Conservation (phyloP, 108 stramenopile genomes). For the Craspedostauros australis region DNA sequence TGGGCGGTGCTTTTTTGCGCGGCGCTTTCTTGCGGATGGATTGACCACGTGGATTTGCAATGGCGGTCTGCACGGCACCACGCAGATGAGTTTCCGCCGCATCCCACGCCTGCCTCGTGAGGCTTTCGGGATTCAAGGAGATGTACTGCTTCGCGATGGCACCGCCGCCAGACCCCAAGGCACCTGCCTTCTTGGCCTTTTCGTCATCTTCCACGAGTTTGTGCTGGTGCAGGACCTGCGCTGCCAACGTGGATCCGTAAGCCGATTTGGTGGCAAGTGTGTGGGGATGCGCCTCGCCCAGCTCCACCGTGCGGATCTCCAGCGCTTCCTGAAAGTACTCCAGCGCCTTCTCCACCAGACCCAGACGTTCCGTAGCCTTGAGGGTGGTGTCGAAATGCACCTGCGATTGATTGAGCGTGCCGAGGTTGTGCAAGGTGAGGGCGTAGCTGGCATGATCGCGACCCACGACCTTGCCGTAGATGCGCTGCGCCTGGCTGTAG, state of each 20-base stretch:
- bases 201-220: conserved; percentile 30
- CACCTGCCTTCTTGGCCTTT: conserved; percentile 3
- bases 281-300: conserved; percentile 66
- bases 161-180: too few relatives aligned
- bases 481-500: conserved; percentile 47
- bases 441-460: conserved; percentile 80
- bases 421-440: conserved; percentile 73
- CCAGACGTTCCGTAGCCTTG: conserved; percentile 62
- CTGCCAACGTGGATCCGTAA: conserved; percentile 61
- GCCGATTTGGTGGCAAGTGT: conserved; percentile 61
- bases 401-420: conserved; percentile 62
- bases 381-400: conserved; percentile 54
- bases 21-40: conserved; percentile 25
- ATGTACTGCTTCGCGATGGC: too few relatives aligned
- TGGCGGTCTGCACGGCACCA: conserved; percentile 52
- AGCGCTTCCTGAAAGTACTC: conserved; percentile 75
- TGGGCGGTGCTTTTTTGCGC: conserved; percentile 3
- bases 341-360: conserved; percentile 64
- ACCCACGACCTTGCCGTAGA: conserved; percentile 67
- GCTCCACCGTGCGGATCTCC: conserved; percentile 59
- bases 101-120: conserved; percentile 62
- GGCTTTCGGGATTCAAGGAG: conserved; percentile 17
- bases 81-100: conserved; percentile 78
- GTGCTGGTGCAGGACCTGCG: conserved; percentile 58
- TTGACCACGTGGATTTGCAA: conserved; percentile 66